Percentiles rank a stretch among this genome's conserved stretches.
These are phyloP conservation scores for Sinapis alba DNA, from an alignment of 441 rosid species.

Conservation along the genomic window DNA sequence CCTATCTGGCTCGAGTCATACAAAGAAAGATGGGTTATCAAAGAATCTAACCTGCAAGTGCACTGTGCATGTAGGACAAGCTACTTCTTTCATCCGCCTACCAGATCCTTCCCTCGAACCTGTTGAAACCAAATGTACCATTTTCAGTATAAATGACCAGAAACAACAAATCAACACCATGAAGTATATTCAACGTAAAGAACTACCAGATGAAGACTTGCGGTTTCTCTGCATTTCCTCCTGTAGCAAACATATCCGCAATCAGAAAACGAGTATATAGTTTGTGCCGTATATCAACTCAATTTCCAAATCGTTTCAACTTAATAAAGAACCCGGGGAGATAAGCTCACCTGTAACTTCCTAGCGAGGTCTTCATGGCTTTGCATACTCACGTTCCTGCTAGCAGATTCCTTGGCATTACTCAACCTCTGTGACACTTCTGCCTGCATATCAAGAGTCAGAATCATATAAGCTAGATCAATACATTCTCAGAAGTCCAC, in stretches of 20 bases:
- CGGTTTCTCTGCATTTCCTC: constrained; percentile 98
- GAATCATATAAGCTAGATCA: constrained; percentile 4
- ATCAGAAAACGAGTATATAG: constrained; percentile 19
- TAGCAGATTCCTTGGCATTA: constrained; percentile 79
- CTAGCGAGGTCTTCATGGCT: constrained; percentile 93
- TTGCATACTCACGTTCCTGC: constrained; percentile 64
- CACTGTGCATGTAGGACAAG: constrained; percentile 96
- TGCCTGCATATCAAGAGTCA: constrained; percentile 53
- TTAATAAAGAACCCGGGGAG: neutral
- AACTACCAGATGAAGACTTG: constrained; percentile 69
- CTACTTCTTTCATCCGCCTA: constrained; percentile 93
- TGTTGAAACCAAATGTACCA: constrained; percentile 30
- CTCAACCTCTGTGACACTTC: constrained; percentile 93
- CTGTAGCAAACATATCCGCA: constrained; percentile 47
- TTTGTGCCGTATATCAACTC: neutral
- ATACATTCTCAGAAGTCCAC: constrained; percentile 6
- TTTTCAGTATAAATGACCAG: constrained; percentile 10
- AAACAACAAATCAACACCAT: neutral
- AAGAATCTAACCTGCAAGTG: constrained; percentile 79
- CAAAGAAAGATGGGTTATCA: neutral
- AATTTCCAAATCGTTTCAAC: neutral
- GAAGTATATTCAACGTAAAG: neutral
- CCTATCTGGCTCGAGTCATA: constrained; percentile 7
- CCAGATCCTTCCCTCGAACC: constrained; percentile 79
- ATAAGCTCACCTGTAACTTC: constrained; percentile 78